These are phyloP conservation scores for Boletus insuetus DNA, from an alignment of 768 basidiomycete genomes.

Conservation along the genomic window DNA sequence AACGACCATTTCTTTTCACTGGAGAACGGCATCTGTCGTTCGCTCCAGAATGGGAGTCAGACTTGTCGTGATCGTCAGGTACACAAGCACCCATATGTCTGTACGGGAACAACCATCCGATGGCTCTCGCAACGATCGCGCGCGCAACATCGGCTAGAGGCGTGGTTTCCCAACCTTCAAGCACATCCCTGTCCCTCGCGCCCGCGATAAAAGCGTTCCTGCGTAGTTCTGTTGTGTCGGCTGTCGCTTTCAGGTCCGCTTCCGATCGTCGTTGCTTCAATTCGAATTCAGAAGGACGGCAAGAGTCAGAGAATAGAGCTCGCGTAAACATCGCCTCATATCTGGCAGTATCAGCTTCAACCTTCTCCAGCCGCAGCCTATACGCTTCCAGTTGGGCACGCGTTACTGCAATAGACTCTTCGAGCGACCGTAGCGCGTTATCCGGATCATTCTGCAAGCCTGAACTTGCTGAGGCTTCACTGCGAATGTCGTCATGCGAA, in stretches of 20 bases:
- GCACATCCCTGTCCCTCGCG: neutral
- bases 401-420: slow-evolving; percentile 24
- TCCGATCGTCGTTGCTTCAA: slow-evolving; percentile 1
- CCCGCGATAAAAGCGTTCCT: neutral
- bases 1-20: slow-evolving; percentile 1
- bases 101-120: slow-evolving; percentile 27
- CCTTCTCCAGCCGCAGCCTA: slow-evolving; percentile 24
- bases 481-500: neutral
- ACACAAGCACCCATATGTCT: neutral
- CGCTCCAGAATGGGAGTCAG: neutral
- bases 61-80: neutral
- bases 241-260: neutral
- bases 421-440: slow-evolving; percentile 15
- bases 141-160: slow-evolving; percentile 11
- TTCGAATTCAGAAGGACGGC: neutral
- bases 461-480: neutral
- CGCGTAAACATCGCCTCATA: slow-evolving; percentile 9
- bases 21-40: slow-evolving; percentile 1
- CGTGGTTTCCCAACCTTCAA: slow-evolving; percentile 2
- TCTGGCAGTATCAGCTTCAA: slow-evolving; percentile 23
- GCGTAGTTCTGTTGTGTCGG: neutral
- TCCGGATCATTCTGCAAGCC: slow-evolving; percentile 3
- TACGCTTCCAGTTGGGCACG: slow-evolving; percentile 25
- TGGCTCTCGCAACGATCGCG: slow-evolving; percentile 13
- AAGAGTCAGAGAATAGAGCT: neutral